phyloP scores from a whole-genome alignment of 768 basidiomycete species.

The Agrocybe praecox region DNA sequence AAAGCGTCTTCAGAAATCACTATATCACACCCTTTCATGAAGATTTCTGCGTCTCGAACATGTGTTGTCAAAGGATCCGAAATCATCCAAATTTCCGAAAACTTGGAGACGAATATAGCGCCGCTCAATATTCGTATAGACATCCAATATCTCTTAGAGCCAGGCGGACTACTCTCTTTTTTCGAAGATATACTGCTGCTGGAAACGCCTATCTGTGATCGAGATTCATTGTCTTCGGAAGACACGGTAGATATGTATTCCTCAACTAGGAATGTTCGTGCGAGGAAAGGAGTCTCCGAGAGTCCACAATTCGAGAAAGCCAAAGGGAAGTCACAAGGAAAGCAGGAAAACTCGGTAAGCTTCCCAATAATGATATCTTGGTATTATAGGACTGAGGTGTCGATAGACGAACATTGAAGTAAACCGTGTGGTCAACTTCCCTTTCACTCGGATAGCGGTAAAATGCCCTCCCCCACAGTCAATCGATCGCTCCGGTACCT shows the following conservation, averaged over 20 bases:
- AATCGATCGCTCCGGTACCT: slow-evolving; percentile 63
- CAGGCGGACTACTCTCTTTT: slow-evolving; percentile 46
- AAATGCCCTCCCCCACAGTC: slow-evolving; percentile 60
- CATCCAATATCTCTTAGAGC: slow-evolving; percentile 44
- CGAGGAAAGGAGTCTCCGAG: background rate
- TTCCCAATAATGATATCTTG: background rate
- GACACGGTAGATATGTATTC: slow-evolving; percentile 9
- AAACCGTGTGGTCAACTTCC: slow-evolving; percentile 36
- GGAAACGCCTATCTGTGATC: slow-evolving; percentile 1
- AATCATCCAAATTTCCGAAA: background rate
- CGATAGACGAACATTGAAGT: background rate
- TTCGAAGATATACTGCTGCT: slow-evolving; percentile 17
- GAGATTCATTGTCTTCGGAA: slow-evolving; percentile 9
- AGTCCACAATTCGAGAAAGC: background rate
- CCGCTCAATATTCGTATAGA: slow-evolving; percentile 84
- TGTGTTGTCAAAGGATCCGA: background rate
- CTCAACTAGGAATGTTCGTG: slow-evolving; percentile 4
- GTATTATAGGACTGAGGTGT: background rate
- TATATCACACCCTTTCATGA: background rate
- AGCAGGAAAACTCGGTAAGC: background rate
- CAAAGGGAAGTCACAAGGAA: background rate
- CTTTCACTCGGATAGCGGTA: slow-evolving; percentile 67
- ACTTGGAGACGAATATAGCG: slow-evolving; percentile 44
- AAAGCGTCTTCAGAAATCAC: background rate
- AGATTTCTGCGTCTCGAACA: background rate